These are phyloP conservation scores for Neospermospora avenae DNA, from an alignment of 2,329 filamentous ascomycete genomes.

Conservation along the genomic window DNA sequence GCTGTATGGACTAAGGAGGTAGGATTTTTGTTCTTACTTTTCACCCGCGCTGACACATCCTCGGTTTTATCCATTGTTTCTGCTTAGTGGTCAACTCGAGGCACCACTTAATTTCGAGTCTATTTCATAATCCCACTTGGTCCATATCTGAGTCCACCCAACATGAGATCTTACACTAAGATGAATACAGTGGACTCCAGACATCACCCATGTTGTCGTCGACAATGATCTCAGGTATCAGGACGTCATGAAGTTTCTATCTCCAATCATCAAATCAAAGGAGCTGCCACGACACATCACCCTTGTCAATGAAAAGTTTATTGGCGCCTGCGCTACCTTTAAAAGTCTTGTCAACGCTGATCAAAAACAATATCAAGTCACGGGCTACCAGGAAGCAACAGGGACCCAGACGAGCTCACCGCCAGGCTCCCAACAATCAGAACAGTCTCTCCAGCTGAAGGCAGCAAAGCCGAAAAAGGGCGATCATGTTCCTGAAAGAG, in stretches of 20 bases:
- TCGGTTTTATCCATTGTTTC: too few species aligned
- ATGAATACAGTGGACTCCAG: slow-evolving; percentile 39
- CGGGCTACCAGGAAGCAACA: background rate
- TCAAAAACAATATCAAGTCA: slow-evolving; percentile 57
- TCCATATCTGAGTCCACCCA: too few species aligned
- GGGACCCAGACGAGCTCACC: background rate
- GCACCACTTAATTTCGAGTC: too few species aligned
- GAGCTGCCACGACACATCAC: slow-evolving; percentile 40
- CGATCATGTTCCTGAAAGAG: slow-evolving; percentile 39
- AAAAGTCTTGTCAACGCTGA: slow-evolving; percentile 54
- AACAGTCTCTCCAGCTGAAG: slow-evolving; percentile 47
- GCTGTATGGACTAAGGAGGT: slow-evolving; percentile 61
- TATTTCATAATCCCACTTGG: too few species aligned
- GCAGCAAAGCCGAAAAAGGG: slow-evolving; percentile 39
- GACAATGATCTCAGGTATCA: slow-evolving; percentile 65
- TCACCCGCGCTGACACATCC: too few species aligned
- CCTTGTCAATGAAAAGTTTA: slow-evolving; percentile 67
- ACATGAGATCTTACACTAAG: background rate
- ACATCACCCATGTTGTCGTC: slow-evolving; percentile 75
- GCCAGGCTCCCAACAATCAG: slow-evolving; percentile 4
- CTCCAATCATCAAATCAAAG: slow-evolving; percentile 17
- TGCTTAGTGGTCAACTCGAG: too few species aligned
- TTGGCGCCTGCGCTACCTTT: slow-evolving; percentile 64
- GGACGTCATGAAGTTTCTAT: slow-evolving; percentile 59
- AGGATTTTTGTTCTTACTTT: background rate